Evolutionary conservation across 2,329 filamentous ascomycete species (phyloP).

Genomic region (Fusarium setosum): DNA sequence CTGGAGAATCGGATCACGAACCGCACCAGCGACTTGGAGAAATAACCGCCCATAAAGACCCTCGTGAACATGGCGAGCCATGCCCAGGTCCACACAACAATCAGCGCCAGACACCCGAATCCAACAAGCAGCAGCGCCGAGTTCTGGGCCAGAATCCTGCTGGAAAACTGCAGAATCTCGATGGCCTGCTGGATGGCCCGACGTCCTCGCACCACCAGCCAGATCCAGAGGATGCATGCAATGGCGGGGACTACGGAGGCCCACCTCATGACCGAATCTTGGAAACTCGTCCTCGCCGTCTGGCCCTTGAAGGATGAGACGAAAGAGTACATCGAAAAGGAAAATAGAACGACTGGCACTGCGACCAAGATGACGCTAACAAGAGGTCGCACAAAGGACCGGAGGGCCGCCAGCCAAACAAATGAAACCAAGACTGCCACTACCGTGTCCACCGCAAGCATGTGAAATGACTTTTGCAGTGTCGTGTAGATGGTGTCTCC

Average conservation of each 20-base stretch:
- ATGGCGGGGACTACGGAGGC: slow-evolving; percentile 80
- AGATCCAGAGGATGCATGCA: slow-evolving; percentile 82
- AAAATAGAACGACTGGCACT: slow-evolving; percentile 86
- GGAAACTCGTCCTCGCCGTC: slow-evolving; percentile 79
- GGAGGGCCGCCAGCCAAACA: slow-evolving; percentile 88
- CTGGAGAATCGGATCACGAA: slow-evolving; percentile 90
- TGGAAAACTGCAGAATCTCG: slow-evolving; percentile 91
- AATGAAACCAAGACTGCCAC: slow-evolving; percentile 90
- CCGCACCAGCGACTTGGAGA: slow-evolving; percentile 68
- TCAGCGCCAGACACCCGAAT: slow-evolving; percentile 77
- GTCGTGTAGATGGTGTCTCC: slow-evolving; percentile 96
- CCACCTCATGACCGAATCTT: slow-evolving; percentile 92
- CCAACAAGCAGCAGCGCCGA: slow-evolving; percentile 87
- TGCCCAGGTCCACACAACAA: slow-evolving; percentile 92
- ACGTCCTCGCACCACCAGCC: slow-evolving; percentile 83
- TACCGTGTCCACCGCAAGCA: slow-evolving; percentile 90
- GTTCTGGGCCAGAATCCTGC: slow-evolving; percentile 86
- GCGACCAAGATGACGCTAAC: slow-evolving; percentile 84
- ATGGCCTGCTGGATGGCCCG: slow-evolving; percentile 85
- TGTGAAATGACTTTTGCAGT: slow-evolving; percentile 85
- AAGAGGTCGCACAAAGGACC: slow-evolving; percentile 88
- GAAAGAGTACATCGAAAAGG: slow-evolving; percentile 92
- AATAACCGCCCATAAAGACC: slow-evolving; percentile 92
- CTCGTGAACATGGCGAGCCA: slow-evolving; percentile 98
- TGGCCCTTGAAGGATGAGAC: slow-evolving; percentile 87